phyloP scores from a whole-genome alignment of 345 rosid genomes.

The Acer campestre region DNA sequence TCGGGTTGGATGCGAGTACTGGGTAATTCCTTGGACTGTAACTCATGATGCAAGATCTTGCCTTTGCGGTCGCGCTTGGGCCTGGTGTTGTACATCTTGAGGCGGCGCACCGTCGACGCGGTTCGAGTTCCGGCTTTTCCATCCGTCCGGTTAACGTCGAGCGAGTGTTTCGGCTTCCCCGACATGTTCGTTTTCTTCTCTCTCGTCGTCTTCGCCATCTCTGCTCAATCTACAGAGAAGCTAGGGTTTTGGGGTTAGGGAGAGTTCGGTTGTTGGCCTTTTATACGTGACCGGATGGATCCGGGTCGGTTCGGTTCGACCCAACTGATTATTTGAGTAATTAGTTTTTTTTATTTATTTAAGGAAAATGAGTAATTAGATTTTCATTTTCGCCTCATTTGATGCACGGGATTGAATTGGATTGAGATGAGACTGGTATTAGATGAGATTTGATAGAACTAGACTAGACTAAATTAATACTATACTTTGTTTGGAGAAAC shows the following conservation, averaged over 20 bases:
- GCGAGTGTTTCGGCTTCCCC: conserved; percentile 91
- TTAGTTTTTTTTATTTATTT: not conserved
- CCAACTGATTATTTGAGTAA: not conserved
- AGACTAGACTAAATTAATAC: too few relatives aligned
- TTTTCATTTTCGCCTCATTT: too few relatives aligned
- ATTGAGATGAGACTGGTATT: too few relatives aligned
- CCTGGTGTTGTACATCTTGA: conserved; percentile 76
- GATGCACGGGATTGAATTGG: too few relatives aligned
- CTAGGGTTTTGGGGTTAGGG: not conserved
- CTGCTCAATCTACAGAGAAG: not conserved
- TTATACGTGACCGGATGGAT: not conserved
- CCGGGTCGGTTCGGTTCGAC: not conserved
- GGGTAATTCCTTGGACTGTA: conserved; percentile 79
- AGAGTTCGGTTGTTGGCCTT: not conserved
- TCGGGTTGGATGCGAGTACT: conserved; percentile 79
- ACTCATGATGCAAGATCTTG: conserved; percentile 61
- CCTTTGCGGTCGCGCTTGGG: conserved; percentile 65
- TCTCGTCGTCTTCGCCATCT: conserved; percentile 47
- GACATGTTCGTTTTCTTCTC: conserved; percentile 77
- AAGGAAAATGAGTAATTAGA: too few relatives aligned
- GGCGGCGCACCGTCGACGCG: conserved; percentile 83
- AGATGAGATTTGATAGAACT: too few relatives aligned
- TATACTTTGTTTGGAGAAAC: too few relatives aligned
- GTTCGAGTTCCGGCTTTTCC: conserved; percentile 51
- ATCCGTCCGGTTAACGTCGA: conserved; percentile 76